Base-by-base conservation (phyloP, 306 rosid species). In the Quercus agrifolia region DNA sequence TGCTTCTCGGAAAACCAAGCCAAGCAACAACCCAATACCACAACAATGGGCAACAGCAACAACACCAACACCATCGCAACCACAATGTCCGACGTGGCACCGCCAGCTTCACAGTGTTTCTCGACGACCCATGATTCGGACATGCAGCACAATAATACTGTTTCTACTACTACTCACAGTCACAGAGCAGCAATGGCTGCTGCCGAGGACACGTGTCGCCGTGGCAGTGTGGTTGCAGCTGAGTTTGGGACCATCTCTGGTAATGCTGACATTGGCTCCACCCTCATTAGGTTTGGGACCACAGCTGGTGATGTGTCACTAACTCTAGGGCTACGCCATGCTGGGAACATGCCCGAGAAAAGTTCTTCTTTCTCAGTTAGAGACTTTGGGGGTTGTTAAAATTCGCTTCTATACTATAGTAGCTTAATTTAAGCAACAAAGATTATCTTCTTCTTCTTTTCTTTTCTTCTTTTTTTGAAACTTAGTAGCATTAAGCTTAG, bases 291-390 rank as follows among this genome's bases (percentile, higher is more conserved):
- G 80, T 96, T 90, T 56, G 99, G 98, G 90, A 83, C 98, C 92
- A 88, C 93, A 14, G 27, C 85, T 8, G 94, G 99, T 73, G 99
- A 96, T 74, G 99, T 96, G 88, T 96, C 99, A 56, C 99, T 95
- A 81, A 95, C 99, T 55, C 76, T 95, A 75, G 99, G 99, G 90
- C 87, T 95, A 64, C 99, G 97, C 85, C 99, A 92, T 57, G 94
- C 97, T 66, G 99, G 99, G 17, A 89, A 93, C 83, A 79, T 87
- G 85, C 91, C 96, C 13, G 96, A 91, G 54, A 87, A 87, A 46
- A 62, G 82, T 56, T 33, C 88, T 74, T 77, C 96, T 81, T 96
- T 96, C 92, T 84, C 96, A 4, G 84, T 90, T 78, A 93, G 92
- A 83, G 97, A 94, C 80, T 92, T 90, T 62, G 94, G 95, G 74